Conservation (phyloP, 2,329 filamentous ascomycete genomes). For the Zasmidium citrigriseum region DNA sequence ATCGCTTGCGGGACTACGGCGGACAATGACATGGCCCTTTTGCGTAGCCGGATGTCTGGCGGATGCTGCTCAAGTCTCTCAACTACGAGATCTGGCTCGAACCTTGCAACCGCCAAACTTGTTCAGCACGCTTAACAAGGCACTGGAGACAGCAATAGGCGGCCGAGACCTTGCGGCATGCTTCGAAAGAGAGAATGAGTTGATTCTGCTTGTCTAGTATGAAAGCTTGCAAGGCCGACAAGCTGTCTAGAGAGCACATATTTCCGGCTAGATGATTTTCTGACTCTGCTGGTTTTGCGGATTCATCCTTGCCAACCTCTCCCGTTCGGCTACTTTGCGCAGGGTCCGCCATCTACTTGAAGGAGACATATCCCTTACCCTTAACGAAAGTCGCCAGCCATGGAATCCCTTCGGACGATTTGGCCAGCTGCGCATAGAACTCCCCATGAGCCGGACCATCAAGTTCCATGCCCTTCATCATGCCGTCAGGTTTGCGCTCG, state of each 20-base stretch:
- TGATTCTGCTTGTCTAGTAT: too few relatives aligned
- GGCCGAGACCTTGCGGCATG: background rate
- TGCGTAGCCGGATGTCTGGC: background rate
- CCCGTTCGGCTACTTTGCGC: too few relatives aligned
- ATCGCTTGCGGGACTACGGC: background rate
- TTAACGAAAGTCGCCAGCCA: conserved; percentile 42
- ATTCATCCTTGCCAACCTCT: too few relatives aligned
- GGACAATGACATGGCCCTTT: background rate
- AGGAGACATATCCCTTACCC: conserved; percentile 34
- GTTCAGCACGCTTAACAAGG: background rate
- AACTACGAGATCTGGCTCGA: background rate
- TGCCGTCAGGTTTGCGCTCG: conserved; percentile 48
- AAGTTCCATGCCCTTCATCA: conserved; percentile 25
- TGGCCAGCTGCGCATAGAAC: conserved; percentile 36
- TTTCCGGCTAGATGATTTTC: too few relatives aligned
- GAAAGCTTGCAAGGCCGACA: too few relatives aligned
- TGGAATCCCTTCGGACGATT: conserved; percentile 29
- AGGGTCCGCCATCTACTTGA: background rate
- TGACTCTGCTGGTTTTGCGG: too few relatives aligned
- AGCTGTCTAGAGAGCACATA: too few relatives aligned
- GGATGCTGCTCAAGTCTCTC: background rate
- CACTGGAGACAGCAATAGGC: background rate
- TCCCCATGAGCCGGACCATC: conserved; percentile 39
- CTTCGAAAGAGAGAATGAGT: background rate
- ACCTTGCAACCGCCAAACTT: background rate